Base-by-base conservation (phyloP, 768 basidiomycete species). In the Gloeophyllum trabeum region DNA sequence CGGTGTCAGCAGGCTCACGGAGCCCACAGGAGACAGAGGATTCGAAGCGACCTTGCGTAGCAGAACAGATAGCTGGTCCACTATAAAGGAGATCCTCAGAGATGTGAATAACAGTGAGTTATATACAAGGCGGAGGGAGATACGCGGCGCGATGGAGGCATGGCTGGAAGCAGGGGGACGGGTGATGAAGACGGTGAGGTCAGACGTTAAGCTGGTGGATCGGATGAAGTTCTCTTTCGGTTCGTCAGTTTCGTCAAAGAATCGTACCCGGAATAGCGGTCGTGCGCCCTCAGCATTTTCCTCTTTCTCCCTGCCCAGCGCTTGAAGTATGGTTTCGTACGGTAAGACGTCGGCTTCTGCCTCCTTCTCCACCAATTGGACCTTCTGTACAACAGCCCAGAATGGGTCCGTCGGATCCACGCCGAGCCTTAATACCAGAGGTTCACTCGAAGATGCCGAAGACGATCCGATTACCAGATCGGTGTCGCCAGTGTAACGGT, bases 401-500 rank as follows among this genome's bases (percentile, higher is more conserved):
- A 86, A 97, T 1, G 88, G 79, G 65, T 93, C 89, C 16, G 72
- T 69, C 0, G 91, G 85, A 48, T 92, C 86, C 35, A 96, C 65
- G 6, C 81, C 72, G 40, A 97, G 61, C 18, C 91, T 77, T 22
- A 99, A 73, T 28, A 99, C 71, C 28, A 99, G 70, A 6, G 92
- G 90, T 45, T 85, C 78, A 20, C 75, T 73, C 4, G 76, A 74
- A 4, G 73, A 65, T 2, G 85, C 77, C 20, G 88, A 82, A 13
- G 90, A 92, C 3, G 87, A 88, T 25, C 85, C 91, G 53, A 99
- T 83, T 44, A 96, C 73, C 47, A 99, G 70, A 52, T 96, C 91
- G 21, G 81, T 92, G 57, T 99, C 96, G 30, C 88, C 93, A 0
- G 96, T 97, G 63, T 91, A 96, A 32, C 94, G 73, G 63, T 97